phyloP scores from a whole-genome alignment of 176 grass and related monocot genomes.

The Eragrostis curvula region DNA sequence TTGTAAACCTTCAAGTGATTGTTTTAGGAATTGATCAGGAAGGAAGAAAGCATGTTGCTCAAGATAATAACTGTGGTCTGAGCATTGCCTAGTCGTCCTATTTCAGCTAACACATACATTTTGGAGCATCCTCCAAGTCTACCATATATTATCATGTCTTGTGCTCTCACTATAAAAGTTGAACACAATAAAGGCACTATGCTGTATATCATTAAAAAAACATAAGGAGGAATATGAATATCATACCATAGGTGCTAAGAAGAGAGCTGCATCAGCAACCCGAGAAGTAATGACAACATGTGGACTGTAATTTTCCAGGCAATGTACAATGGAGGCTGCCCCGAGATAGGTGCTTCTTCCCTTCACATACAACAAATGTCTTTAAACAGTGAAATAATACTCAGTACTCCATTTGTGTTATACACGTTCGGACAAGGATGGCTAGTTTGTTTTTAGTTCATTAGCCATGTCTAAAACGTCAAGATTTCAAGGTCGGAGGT shows the following conservation, averaged over 20 bases:
- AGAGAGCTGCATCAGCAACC: constrained; percentile 94
- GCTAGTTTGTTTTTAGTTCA: no score
- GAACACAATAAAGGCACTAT: not conserved
- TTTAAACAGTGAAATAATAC: constrained; percentile 22
- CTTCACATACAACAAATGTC: constrained; percentile 43
- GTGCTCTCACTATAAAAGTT: not conserved
- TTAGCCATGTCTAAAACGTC: no score
- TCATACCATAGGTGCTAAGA: constrained; percentile 91
- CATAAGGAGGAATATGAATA: constrained; percentile 20
- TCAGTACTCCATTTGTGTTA: no score
- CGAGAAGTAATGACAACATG: constrained; percentile 93
- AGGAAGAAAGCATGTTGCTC: not conserved
- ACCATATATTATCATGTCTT: not conserved
- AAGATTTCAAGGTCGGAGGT: no score
- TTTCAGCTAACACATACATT: not conserved
- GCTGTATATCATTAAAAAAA: not conserved
- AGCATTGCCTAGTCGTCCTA: constrained; percentile 13
- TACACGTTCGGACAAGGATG: no score
- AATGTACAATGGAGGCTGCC: constrained; percentile 81
- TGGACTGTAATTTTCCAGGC: constrained; percentile 79
- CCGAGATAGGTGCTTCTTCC: constrained; percentile 90
- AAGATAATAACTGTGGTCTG: not conserved
- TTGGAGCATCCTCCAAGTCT: not conserved
- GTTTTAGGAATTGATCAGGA: constrained; percentile 2
- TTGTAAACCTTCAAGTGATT: not conserved